phyloP scores from a whole-genome alignment of 192 early-diverging fungal genomes.

The Coemansia sp. region DNA sequence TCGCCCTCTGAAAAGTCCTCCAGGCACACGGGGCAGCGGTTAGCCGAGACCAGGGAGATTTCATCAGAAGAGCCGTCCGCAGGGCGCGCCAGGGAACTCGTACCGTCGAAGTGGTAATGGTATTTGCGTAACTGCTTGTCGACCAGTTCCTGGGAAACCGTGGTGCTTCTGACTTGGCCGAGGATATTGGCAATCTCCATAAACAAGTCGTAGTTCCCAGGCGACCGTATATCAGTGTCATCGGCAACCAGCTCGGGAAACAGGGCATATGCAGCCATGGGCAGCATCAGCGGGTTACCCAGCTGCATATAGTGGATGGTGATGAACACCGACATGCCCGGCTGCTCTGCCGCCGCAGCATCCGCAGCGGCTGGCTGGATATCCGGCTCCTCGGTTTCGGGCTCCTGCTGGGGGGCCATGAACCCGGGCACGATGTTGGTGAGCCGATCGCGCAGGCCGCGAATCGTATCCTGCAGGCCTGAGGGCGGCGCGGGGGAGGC shows the following conservation, averaged over 20 bases:
- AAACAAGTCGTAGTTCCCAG: slow-evolving; percentile 46
- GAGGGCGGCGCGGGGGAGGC: neutral
- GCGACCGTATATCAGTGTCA: neutral
- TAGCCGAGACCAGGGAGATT: slow-evolving; percentile 33
- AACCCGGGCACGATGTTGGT: neutral
- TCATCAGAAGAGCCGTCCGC: neutral
- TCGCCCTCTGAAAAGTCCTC: slow-evolving; percentile 37
- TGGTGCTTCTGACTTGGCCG: slow-evolving; percentile 27
- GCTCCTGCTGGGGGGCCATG: neutral
- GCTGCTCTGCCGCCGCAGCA: slow-evolving; percentile 2
- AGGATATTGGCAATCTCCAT: slow-evolving; percentile 46
- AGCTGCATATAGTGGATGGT: slow-evolving; percentile 43
- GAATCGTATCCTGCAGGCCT: neutral
- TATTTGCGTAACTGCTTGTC: slow-evolving; percentile 36
- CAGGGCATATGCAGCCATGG: slow-evolving; percentile 32
- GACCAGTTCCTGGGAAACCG: slow-evolving; percentile 40
- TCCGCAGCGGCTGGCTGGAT: slow-evolving; percentile 3
- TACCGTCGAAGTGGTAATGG: slow-evolving; percentile 1
- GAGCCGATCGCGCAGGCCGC: slow-evolving; percentile 4
- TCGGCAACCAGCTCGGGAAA: slow-evolving; percentile 37
- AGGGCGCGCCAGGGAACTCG: slow-evolving; percentile 8
- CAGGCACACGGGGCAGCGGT: slow-evolving; percentile 48
- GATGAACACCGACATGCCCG: slow-evolving; percentile 35
- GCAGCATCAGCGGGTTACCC: slow-evolving; percentile 37
- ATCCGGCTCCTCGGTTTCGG: neutral